A percentile compares a stretch with the other conserved stretches of the same genome.
Conservation (phyloP, 2,329 filamentous ascomycete species). For the Nakataea oryzae region DNA sequence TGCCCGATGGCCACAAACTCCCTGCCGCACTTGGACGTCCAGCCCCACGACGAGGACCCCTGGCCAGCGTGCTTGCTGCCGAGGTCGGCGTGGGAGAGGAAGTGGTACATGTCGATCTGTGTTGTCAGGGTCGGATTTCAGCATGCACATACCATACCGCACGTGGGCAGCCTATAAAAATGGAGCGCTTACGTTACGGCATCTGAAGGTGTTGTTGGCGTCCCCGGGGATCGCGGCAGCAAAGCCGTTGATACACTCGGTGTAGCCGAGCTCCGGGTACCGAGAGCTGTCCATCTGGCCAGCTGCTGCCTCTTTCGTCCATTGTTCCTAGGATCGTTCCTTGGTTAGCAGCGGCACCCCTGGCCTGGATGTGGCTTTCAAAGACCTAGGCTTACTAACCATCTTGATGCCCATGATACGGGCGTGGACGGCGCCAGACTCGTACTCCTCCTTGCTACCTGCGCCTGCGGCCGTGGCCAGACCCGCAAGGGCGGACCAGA, state of each 20-base stretch:
- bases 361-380: no score
- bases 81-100: not conserved
- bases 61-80: not conserved
- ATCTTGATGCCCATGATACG: conserved; percentile 1
- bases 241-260: not conserved
- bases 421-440: not conserved
- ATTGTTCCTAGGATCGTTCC: not conserved
- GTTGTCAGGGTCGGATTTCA: not conserved
- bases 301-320: not conserved
- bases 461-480: not conserved
- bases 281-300: not conserved
- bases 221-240: not conserved
- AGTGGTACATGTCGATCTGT: conserved; percentile 3
- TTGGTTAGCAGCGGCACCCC: not conserved
- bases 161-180: no score
- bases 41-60: conserved; percentile 20
- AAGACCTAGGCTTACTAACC: no score
- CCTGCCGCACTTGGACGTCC: conserved; percentile 39
- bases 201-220: conserved; percentile 2
- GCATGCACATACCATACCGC: not conserved
- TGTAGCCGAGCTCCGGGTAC: conserved; percentile 1
- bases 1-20: conserved; percentile 45
- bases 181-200: not conserved
- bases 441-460: not conserved
- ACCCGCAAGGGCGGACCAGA: conserved; percentile 1